Evolutionary conservation across 1,284 basidiomycete species (phyloP).

Genomic region (Puccinia triticina): DNA sequence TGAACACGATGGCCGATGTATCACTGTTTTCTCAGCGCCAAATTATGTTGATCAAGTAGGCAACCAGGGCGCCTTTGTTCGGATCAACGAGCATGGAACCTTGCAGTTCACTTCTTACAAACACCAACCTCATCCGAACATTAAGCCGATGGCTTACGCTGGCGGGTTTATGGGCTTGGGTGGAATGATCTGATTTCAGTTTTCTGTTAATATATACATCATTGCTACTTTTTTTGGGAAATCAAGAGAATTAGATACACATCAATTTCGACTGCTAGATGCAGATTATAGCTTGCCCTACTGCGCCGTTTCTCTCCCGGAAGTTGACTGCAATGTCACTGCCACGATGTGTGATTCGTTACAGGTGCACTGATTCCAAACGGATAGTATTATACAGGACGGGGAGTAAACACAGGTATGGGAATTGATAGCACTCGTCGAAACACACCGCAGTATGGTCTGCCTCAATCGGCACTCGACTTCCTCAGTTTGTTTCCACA

Average conservation of each 20-base stretch:
- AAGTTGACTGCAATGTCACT: too few relatives aligned
- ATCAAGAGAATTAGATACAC: background rate
- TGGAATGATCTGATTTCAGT: conserved; percentile 19
- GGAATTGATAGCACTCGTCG: too few relatives aligned
- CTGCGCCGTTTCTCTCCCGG: too few relatives aligned
- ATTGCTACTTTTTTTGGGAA: background rate
- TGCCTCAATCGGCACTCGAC: too few relatives aligned
- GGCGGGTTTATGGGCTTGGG: conserved; percentile 51
- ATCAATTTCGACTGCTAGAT: background rate
- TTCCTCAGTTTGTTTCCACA: too few relatives aligned
- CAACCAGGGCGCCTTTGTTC: conserved; percentile 57
- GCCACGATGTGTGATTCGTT: too few relatives aligned
- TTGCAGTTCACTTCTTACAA: conserved; percentile 56
- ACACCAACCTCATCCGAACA: conserved; percentile 56
- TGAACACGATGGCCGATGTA: conserved; percentile 85
- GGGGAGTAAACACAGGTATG: too few relatives aligned
- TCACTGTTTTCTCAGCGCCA: conserved; percentile 68
- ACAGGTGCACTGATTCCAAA: too few relatives aligned
- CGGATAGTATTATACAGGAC: too few relatives aligned
- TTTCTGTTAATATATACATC: background rate
- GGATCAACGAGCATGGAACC: conserved; percentile 57
- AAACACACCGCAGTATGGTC: too few relatives aligned
- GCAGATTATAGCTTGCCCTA: too few relatives aligned
- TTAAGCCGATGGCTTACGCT: conserved; percentile 58
- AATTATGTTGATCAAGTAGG: conserved; percentile 60